Conservation (phyloP, 2,329 filamentous ascomycete species). For the Talaromyces islandicus region DNA sequence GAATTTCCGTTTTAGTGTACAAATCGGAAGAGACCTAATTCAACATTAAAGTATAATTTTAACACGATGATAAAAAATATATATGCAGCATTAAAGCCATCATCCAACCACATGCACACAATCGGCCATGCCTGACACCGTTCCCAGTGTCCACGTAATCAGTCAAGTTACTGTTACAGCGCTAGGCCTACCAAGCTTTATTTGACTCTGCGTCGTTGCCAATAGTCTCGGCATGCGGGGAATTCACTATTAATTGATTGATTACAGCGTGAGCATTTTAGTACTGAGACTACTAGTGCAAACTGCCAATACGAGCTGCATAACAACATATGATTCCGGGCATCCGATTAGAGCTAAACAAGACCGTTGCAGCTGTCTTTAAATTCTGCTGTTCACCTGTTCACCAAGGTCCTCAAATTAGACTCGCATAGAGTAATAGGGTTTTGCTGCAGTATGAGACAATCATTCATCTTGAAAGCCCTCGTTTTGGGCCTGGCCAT, state of each 20-base stretch:
- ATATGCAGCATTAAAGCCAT: neutral
- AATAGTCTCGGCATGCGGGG: neutral
- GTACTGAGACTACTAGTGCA: neutral
- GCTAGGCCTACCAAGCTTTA: neutral
- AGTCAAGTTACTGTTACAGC: neutral
- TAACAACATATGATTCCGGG: neutral
- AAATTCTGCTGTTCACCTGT: neutral
- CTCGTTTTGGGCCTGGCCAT: neutral
- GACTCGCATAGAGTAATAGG: neutral
- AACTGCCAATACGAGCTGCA: neutral
- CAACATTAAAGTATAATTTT: neutral
- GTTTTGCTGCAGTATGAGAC: neutral
- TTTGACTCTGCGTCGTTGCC: neutral
- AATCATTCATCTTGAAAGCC: neutral
- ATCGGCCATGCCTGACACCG: neutral
- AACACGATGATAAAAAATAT: neutral
- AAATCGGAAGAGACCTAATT: neutral
- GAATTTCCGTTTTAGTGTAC: neutral
- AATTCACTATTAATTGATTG: neutral
- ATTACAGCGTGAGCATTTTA: neutral
- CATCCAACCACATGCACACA: neutral
- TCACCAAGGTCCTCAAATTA: neutral
- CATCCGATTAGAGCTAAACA: neutral
- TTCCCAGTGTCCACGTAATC: neutral
- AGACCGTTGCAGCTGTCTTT: neutral